Conservation (phyloP, 768 basidiomycete genomes). For the Tricholoma saponaceum region DNA sequence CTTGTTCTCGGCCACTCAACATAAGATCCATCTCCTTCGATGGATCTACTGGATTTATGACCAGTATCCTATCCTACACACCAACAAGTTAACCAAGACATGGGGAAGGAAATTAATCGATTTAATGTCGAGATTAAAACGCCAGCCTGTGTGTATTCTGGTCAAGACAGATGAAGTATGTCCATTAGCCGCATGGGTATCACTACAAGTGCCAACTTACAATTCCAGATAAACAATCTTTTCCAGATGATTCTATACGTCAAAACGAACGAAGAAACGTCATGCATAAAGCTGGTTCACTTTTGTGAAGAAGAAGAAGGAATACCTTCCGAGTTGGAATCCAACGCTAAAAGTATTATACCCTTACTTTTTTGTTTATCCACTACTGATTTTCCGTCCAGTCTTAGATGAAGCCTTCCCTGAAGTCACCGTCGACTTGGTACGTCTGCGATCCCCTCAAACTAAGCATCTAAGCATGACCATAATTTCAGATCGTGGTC, state of each 20-base stretch:
- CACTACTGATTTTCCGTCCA: constrained; percentile 9
- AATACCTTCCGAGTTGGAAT: constrained; percentile 68
- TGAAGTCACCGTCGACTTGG: constrained; percentile 58
- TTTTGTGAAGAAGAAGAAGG: constrained; percentile 50
- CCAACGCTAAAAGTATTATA: constrained; percentile 58
- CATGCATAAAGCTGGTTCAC: constrained; percentile 64
- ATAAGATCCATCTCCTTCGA: constrained; percentile 50
- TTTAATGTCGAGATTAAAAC: constrained; percentile 41
- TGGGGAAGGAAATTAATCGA: constrained; percentile 42
- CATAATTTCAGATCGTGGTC: constrained; percentile 38
- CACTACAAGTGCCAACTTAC: not conserved
- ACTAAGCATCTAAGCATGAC: not conserved
- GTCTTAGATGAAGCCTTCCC: constrained; percentile 64
- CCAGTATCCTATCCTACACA: constrained; percentile 48
- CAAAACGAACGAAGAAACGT: constrained; percentile 63
- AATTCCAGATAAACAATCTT: constrained; percentile 56
- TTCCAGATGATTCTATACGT: constrained; percentile 68
- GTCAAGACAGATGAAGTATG: constrained; percentile 64
- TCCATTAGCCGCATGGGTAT: not conserved
- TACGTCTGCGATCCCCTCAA: constrained; percentile 20
- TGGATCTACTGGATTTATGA: constrained; percentile 62
- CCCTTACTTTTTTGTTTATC: not conserved
- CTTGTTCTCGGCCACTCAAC: constrained; percentile 46
- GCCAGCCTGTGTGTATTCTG: constrained; percentile 56
- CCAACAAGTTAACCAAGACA: constrained; percentile 27